A percentile compares a stretch with the other conserved stretches of the same genome.
Conservation (phyloP, 768 basidiomycete species). For the Phlebiopsis flavidoalba region DNA sequence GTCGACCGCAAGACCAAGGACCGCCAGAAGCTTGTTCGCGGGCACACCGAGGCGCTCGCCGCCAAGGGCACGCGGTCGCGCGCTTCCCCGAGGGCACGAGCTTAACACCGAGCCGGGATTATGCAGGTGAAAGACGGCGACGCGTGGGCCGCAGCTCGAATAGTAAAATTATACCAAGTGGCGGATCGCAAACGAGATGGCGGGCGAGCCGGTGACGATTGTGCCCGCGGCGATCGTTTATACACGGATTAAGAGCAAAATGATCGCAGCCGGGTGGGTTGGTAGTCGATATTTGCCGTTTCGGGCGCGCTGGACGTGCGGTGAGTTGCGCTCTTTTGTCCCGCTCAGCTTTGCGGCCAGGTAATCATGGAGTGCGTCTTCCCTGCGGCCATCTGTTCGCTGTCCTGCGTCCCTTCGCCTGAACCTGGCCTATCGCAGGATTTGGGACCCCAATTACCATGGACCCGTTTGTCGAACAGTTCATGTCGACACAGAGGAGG, state of each 20-base stretch:
- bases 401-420: neutral
- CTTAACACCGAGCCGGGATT: slow-evolving; percentile 92
- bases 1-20: slow-evolving; percentile 95
- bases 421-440: slow-evolving; percentile 36
- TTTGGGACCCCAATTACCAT: slow-evolving; percentile 80
- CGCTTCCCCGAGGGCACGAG: slow-evolving; percentile 93
- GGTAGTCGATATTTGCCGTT: neutral
- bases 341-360: slow-evolving; percentile 28
- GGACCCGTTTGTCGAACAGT: slow-evolving; percentile 71
- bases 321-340: no score
- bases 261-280: slow-evolving; percentile 86
- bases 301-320: neutral
- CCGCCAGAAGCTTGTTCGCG: slow-evolving; percentile 78
- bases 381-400: neutral
- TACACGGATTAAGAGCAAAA: slow-evolving; percentile 95
- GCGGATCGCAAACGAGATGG: slow-evolving; percentile 43
- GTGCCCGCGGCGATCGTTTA: slow-evolving; percentile 84
- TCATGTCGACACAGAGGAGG: slow-evolving; percentile 61
- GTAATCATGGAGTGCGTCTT: slow-evolving; percentile 66
- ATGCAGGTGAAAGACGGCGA: slow-evolving; percentile 93
- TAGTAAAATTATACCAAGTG: slow-evolving; percentile 88
- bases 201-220: slow-evolving; percentile 50
- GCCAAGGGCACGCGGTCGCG: slow-evolving; percentile 76
- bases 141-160: slow-evolving; percentile 92
- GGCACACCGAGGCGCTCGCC: slow-evolving; percentile 85